phyloP scores from a whole-genome alignment of 2,329 filamentous ascomycete species.

The Xylariaceae sp. region DNA sequence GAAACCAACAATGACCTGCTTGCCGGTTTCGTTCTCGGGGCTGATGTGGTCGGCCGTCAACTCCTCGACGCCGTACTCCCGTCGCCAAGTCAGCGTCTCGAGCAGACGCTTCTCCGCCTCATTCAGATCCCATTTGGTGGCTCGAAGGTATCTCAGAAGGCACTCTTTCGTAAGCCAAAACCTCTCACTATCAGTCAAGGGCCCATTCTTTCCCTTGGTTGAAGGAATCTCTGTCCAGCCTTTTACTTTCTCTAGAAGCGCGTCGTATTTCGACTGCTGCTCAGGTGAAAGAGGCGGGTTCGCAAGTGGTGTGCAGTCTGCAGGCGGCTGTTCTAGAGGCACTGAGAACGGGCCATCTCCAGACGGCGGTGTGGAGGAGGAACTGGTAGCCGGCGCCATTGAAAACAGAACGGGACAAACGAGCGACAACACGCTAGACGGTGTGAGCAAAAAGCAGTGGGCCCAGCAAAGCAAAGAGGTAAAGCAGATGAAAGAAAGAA shows the following conservation, averaged over 20 bases:
- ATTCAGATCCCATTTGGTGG: slow-evolving; percentile 79
- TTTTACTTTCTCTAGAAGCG: slow-evolving; percentile 64
- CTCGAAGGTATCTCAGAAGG: slow-evolving; percentile 84
- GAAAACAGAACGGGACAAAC: neutral
- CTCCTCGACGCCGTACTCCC: slow-evolving; percentile 78
- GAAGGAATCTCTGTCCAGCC: slow-evolving; percentile 63
- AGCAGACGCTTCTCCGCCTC: slow-evolving; percentile 75
- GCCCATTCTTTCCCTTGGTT: slow-evolving; percentile 53
- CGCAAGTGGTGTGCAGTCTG: slow-evolving; percentile 52
- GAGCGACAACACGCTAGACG: neutral
- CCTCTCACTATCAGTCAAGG: slow-evolving; percentile 72
- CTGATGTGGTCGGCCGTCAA: slow-evolving; percentile 84
- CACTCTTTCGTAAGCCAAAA: slow-evolving; percentile 92
- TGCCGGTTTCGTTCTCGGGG: slow-evolving; percentile 92
- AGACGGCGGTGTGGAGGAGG: slow-evolving; percentile 12
- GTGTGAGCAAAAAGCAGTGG: neutral
- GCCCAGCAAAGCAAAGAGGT: neutral
- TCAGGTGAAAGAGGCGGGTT: slow-evolving; percentile 63
- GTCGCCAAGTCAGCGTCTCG: slow-evolving; percentile 77
- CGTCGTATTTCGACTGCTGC: slow-evolving; percentile 75
- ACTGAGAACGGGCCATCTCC: slow-evolving; percentile 37
- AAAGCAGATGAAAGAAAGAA: neutral
- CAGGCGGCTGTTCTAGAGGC: slow-evolving; percentile 54
- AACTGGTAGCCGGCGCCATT: slow-evolving; percentile 13
- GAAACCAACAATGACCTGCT: slow-evolving; percentile 84